phyloP scores from a whole-genome alignment of 2,329 filamentous ascomycete species.

The Ceratocystis alfenasii region DNA sequence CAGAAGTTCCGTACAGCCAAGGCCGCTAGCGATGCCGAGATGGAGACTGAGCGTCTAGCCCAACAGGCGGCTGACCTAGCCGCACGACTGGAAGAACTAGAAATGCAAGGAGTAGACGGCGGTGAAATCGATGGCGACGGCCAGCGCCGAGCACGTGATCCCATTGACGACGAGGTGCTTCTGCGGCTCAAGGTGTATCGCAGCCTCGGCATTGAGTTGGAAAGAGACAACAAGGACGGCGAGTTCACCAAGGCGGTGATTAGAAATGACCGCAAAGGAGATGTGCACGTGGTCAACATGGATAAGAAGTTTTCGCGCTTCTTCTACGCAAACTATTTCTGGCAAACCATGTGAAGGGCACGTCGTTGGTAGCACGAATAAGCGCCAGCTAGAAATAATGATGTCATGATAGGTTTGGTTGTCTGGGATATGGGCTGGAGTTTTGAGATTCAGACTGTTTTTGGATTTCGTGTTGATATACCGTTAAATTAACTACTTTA shows the following conservation, averaged over 20 bases:
- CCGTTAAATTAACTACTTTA: not conserved
- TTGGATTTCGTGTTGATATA: conserved; percentile 3
- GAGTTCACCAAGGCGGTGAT: conserved; percentile 80
- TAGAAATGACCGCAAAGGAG: conserved; percentile 71
- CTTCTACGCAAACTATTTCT: conserved; percentile 94
- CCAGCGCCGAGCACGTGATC: conserved; percentile 28
- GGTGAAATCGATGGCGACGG: conserved; percentile 28
- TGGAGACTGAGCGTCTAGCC: conserved; percentile 85
- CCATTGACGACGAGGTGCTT: conserved; percentile 51
- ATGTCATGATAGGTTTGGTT: conserved; percentile 11
- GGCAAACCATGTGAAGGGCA: conserved; percentile 61
- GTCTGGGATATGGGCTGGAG: conserved; percentile 5
- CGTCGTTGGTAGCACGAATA: not conserved
- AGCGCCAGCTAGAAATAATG: conserved; percentile 4
- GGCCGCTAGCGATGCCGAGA: conserved; percentile 74
- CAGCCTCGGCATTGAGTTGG: conserved; percentile 79
- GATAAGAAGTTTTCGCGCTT: conserved; percentile 83
- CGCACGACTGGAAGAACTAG: conserved; percentile 65
- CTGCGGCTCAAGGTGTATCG: conserved; percentile 84
- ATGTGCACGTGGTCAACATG: conserved; percentile 89
- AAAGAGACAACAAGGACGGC: conserved; percentile 58
- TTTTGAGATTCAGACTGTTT: not conserved
- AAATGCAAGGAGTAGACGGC: conserved; percentile 77
- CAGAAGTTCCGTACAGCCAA: conserved; percentile 94
- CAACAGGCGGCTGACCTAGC: conserved; percentile 64